Percentiles rank a stretch among this genome's conserved stretches.
Evolutionary conservation across 768 basidiomycete genomes (phyloP).

Genomic region (Fomitopsis pulvina): DNA sequence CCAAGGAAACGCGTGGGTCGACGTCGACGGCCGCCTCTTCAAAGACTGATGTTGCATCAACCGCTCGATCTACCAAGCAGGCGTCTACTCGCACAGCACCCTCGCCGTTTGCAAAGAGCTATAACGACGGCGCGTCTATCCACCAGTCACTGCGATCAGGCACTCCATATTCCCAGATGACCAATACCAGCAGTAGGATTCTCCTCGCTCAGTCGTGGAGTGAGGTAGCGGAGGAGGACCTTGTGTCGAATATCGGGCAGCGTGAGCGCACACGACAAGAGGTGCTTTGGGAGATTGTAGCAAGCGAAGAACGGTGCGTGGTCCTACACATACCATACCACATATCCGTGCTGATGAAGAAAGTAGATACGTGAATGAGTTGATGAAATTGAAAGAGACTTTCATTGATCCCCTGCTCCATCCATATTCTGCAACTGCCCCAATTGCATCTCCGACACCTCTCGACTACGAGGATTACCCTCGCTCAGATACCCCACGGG

Average conservation of each 20-base stretch:
- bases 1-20: constrained; percentile 64
- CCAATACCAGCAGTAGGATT: constrained; percentile 60
- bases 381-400: constrained; percentile 87
- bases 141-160: constrained; percentile 68
- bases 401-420: constrained; percentile 89
- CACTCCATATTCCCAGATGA: constrained; percentile 80
- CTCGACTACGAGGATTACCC: constrained; percentile 62
- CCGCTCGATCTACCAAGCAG: constrained; percentile 37
- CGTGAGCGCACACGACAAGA: constrained; percentile 94
- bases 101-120: constrained; percentile 50
- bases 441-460: constrained; percentile 49
- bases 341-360: constrained; percentile 9
- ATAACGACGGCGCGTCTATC: constrained; percentile 43
- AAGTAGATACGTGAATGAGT: constrained; percentile 83
- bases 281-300: constrained; percentile 94
- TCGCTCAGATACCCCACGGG: constrained; percentile 57
- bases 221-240: constrained; percentile 89
- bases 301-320: constrained; percentile 85
- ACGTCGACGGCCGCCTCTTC: constrained; percentile 60
- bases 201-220: constrained; percentile 84
- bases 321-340: background rate
- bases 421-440: constrained; percentile 57
- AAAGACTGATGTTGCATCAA: constrained; percentile 50
- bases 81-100: constrained; percentile 59
- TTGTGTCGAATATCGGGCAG: constrained; percentile 88